Evolutionary conservation across 176 grass and related monocot genomes (phyloP).

Genomic region (Carex parvula): DNA sequence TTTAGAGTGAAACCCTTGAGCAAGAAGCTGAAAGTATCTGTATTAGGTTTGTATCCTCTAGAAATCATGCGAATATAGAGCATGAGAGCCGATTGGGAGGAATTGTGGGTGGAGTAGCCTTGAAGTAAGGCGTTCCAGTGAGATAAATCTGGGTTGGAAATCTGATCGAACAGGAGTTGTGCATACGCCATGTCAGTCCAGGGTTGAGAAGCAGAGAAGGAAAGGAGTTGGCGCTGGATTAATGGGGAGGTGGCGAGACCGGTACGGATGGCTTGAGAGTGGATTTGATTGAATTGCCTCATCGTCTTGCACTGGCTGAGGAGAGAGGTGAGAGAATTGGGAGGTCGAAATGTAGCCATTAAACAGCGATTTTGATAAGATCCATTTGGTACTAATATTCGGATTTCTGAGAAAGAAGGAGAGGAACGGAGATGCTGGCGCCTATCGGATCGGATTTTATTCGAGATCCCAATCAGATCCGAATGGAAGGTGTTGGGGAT

Average conservation of each 20-base stretch:
- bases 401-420: neutral
- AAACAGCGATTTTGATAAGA: neutral
- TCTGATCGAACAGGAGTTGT: slow-evolving; percentile 56
- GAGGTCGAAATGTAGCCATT: slow-evolving; percentile 3
- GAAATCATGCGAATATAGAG: slow-evolving; percentile 52
- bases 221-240: slow-evolving; percentile 24
- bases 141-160: slow-evolving; percentile 12
- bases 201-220: slow-evolving; percentile 23
- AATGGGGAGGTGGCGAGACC: neutral
- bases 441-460: neutral
- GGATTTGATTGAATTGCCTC: slow-evolving; percentile 42
- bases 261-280: slow-evolving; percentile 37
- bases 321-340: slow-evolving; percentile 12
- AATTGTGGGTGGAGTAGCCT: neutral
- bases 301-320: slow-evolving; percentile 35
- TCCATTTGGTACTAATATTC: neutral
- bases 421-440: neutral
- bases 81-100: slow-evolving; percentile 28
- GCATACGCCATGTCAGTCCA: slow-evolving; percentile 28
- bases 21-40: slow-evolving; percentile 64
- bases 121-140: slow-evolving; percentile 22
- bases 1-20: slow-evolving; percentile 48
- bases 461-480: neutral
- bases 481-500: neutral
- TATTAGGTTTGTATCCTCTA: slow-evolving; percentile 41